A percentile compares a stretch with the other conserved stretches of the same genome.
Evolutionary conservation across 768 basidiomycete genomes (phyloP).

Genomic region (Phallus indusiatus): DNA sequence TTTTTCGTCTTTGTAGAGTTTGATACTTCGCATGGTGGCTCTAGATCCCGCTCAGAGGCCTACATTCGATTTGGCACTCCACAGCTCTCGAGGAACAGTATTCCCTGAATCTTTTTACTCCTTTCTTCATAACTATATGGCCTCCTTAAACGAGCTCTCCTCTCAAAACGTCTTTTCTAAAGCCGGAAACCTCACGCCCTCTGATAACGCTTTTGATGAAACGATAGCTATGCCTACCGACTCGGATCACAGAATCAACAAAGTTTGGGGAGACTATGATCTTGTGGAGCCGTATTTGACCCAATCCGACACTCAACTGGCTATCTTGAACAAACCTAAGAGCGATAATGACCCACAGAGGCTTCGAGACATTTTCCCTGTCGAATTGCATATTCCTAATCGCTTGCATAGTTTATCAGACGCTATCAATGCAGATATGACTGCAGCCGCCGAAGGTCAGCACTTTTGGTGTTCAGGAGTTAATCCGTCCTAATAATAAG

Average conservation of each 20-base stretch:
- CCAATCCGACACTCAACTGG: slow-evolving; percentile 8
- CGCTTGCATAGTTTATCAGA: slow-evolving; percentile 43
- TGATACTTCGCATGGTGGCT: slow-evolving; percentile 86
- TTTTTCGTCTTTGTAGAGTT: slow-evolving; percentile 39
- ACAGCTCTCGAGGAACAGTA: slow-evolving; percentile 63
- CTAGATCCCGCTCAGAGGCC: slow-evolving; percentile 71
- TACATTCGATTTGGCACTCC: slow-evolving; percentile 70
- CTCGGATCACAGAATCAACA: slow-evolving; percentile 77
- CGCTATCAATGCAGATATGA: slow-evolving; percentile 23
- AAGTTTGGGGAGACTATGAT: slow-evolving; percentile 82
- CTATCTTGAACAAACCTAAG: neutral
- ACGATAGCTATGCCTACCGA: slow-evolving; percentile 54
- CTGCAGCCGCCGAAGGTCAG: slow-evolving; percentile 55
- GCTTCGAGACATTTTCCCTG: slow-evolving; percentile 64
- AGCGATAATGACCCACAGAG: slow-evolving; percentile 11
- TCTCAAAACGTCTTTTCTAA: slow-evolving; percentile 34
- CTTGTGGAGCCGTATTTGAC: slow-evolving; percentile 67
- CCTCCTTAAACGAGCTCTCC: slow-evolving; percentile 65
- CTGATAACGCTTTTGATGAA: slow-evolving; percentile 14
- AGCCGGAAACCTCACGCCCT: slow-evolving; percentile 23
- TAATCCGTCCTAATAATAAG: neutral
- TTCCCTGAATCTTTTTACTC: slow-evolving; percentile 94
- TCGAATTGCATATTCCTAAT: slow-evolving; percentile 62
- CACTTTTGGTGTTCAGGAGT: neutral
- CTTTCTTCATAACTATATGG: slow-evolving; percentile 84